Percentiles rank a stretch among this genome's conserved stretches.
phyloP scores from a whole-genome alignment of 2,329 filamentous ascomycete species.

The Cytospora piceae region DNA sequence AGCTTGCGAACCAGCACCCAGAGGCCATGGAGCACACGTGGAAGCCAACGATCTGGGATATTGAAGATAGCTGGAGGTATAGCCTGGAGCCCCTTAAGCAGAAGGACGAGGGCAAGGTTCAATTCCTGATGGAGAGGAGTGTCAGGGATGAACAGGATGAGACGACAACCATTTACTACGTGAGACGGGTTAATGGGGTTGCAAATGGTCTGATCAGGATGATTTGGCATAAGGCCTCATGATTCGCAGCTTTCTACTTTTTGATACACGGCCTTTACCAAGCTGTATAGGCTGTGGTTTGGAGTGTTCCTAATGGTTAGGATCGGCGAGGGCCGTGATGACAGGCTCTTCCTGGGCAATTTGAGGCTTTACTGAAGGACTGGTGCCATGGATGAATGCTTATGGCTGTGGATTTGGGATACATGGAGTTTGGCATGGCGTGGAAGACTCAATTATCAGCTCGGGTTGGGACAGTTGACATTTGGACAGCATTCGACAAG shows the following conservation, averaged over 20 bases:
- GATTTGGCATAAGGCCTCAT: slow-evolving; percentile 30
- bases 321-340: background rate
- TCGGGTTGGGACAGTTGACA: background rate
- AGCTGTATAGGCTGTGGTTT: background rate
- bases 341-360: background rate
- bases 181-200: slow-evolving; percentile 24
- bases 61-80: slow-evolving; percentile 29
- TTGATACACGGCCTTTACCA: background rate
- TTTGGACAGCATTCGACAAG: background rate
- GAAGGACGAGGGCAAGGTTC: slow-evolving; percentile 29
- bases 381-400: background rate
- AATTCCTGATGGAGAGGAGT: slow-evolving; percentile 30
- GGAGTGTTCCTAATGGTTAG: background rate
- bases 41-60: slow-evolving; percentile 32
- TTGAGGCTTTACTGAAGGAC: background rate
- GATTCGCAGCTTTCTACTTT: background rate
- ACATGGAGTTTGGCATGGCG: background rate
- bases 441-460: background rate
- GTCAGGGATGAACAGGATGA: slow-evolving; percentile 20
- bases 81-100: slow-evolving; percentile 30
- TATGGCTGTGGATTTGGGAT: background rate
- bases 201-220: slow-evolving; percentile 28
- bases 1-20: slow-evolving; percentile 41
- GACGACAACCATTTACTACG: slow-evolving; percentile 27
- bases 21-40: slow-evolving; percentile 46